phyloP scores from a whole-genome alignment of 192 early-diverging fungal species.

The Glomus cerebriforme region DNA sequence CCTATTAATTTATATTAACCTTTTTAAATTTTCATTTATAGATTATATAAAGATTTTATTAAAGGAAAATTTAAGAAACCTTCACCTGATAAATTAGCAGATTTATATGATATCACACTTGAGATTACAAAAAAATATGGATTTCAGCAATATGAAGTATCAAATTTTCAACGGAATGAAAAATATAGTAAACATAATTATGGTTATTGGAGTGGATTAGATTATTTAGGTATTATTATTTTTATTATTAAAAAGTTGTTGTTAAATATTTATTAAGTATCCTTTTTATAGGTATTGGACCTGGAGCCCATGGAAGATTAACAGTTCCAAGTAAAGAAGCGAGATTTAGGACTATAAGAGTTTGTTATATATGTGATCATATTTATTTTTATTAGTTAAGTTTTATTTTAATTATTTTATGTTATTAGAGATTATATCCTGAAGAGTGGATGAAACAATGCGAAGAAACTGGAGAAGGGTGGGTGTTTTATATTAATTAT shows the following conservation, averaged over 20 bases:
- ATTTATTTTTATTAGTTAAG: too few species aligned
- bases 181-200: constrained; percentile 55
- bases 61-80: constrained; percentile 41
- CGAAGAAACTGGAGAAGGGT: constrained; percentile 50
- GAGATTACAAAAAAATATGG: constrained; percentile 43
- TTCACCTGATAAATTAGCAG: constrained; percentile 41
- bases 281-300: constrained; percentile 46
- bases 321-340: constrained; percentile 29
- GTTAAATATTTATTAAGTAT: not conserved
- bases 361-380: constrained; percentile 31
- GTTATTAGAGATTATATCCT: constrained; percentile 51
- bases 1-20: not conserved
- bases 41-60: constrained; percentile 41
- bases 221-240: constrained; percentile 49
- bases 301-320: constrained; percentile 58
- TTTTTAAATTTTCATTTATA: constrained; percentile 28
- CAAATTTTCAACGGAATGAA: constrained; percentile 47
- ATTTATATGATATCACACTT: constrained; percentile 55
- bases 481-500: constrained; percentile 7
- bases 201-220: constrained; percentile 58
- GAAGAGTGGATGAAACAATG: constrained; percentile 53
- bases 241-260: too few species aligned
- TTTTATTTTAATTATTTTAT: not conserved
- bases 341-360: constrained; percentile 48
- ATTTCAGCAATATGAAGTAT: constrained; percentile 61